Conservation (phyloP, 331 rosid species). For the Quercus tomentella region DNA sequence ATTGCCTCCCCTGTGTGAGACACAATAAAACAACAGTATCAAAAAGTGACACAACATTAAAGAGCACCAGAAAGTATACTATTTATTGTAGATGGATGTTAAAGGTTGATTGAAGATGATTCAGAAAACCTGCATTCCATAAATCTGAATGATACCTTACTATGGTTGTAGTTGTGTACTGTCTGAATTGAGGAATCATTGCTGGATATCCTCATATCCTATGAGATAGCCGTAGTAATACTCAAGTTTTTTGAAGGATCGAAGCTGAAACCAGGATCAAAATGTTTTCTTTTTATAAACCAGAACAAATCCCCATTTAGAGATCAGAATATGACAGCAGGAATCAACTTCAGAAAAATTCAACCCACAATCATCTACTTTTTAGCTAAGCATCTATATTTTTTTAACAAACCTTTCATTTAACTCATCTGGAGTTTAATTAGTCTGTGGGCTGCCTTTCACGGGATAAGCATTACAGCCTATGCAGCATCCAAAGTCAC, state of each 20-base stretch:
- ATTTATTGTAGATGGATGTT: neutral
- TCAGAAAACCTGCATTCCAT: neutral
- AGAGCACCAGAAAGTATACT: constrained; percentile 5
- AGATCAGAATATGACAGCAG: neutral
- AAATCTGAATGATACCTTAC: neutral
- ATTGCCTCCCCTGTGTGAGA: constrained; percentile 59
- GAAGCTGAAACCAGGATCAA: neutral
- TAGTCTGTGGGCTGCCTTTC: neutral
- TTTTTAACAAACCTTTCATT: neutral
- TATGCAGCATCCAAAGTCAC: too few relatives aligned
- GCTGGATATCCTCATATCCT: neutral
- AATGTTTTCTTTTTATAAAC: too few relatives aligned
- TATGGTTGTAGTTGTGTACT: neutral
- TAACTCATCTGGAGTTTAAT: neutral
- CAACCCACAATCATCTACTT: neutral
- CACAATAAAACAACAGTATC: constrained; percentile 38
- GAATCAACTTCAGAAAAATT: neutral
- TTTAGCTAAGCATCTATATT: neutral
- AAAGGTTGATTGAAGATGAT: neutral
- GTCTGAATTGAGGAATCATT: neutral
- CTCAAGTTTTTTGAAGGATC: neutral
- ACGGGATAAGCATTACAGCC: too few relatives aligned
- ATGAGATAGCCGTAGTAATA: neutral
- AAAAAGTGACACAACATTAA: constrained; percentile 21
- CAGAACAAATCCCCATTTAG: neutral